Evolutionary conservation across 805 yeast genomes (phyloP).

Genomic region (Teunomyces tritomae): DNA sequence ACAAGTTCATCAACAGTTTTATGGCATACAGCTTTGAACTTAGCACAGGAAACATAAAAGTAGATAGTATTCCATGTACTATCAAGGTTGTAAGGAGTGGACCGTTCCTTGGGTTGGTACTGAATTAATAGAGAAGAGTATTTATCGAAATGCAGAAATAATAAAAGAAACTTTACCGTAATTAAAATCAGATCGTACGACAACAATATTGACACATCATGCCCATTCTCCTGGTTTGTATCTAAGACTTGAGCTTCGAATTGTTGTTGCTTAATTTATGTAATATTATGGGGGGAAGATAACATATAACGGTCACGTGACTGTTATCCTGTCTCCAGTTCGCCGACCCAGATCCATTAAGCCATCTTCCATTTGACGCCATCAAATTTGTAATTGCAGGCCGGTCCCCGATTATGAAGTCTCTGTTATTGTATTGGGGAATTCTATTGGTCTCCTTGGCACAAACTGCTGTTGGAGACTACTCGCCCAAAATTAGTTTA

Average conservation of each 20-base stretch:
- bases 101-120: slow-evolving; percentile 18
- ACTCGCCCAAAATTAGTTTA: slow-evolving; percentile 22
- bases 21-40: slow-evolving; percentile 29
- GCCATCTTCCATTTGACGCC: background rate
- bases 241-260: no score
- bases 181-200: background rate
- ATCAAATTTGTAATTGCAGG: background rate
- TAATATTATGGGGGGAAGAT: background rate
- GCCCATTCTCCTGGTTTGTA: no score
- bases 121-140: no score
- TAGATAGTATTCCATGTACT: background rate
- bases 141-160: no score
- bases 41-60: slow-evolving; percentile 8
- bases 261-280: no score
- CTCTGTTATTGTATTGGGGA: slow-evolving; percentile 1
- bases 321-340: background rate
- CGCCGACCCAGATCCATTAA: background rate
- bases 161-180: background rate
- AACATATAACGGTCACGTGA: background rate
- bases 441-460: background rate
- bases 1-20: slow-evolving; percentile 29
- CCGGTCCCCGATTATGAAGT: slow-evolving; percentile 4
- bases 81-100: slow-evolving; percentile 13
- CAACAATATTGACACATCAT: no score
- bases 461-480: slow-evolving; percentile 14